Evolutionary conservation across 805 yeast genomes (phyloP), one percentile per base, ranked within the genome.

Genomic region (Kodamaea restingae): DNA sequence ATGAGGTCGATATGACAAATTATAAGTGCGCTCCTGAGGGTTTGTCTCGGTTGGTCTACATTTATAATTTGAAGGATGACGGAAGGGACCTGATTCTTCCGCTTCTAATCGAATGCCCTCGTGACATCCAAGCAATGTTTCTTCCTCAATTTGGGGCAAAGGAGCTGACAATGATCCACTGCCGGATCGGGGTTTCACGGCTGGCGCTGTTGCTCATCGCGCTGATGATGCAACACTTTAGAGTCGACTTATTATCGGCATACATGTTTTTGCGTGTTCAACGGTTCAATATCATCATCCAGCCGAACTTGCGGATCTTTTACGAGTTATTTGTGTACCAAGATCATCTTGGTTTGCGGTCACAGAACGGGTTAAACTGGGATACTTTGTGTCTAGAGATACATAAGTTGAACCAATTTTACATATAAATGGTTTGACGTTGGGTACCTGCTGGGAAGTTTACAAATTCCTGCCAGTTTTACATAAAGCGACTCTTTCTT

Each of bases 131-230:
- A 41, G 42, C 49, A n/a, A 59, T 57, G 29, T 35, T 60, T 17
- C 39, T 58, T 18, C 59, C 60, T 6, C 14, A 21, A 8, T 28
- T 29, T 18, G 29, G 18, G 15, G 35, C 15, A 15, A 31, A 18
- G 27, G 32, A 8, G 6, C 46, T 47, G 29, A 52, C 63, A 1
- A 44, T 67, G 39, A 56, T 63, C 12, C 71, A 67, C 44, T 67
- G 73, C 45, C 55, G 61, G 18, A 66, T 67, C 31, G 73, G 73
- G 0, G 73, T 67, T 12, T 63, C 70, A 4, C 49, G 73, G 25
- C 64, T 69, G n/a, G 73, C 71, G 4, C 56, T 70, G 9, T 56
- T 67, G 32, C 60, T 65, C 4, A 56, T 67, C 32, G 71, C 71
- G 2, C 57, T 60, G 38, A 53, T 65, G 25, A 67, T 67, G 71